phyloP scores from a whole-genome alignment of 2,329 filamentous ascomycete genomes.

The Aspergillus unguis region DNA sequence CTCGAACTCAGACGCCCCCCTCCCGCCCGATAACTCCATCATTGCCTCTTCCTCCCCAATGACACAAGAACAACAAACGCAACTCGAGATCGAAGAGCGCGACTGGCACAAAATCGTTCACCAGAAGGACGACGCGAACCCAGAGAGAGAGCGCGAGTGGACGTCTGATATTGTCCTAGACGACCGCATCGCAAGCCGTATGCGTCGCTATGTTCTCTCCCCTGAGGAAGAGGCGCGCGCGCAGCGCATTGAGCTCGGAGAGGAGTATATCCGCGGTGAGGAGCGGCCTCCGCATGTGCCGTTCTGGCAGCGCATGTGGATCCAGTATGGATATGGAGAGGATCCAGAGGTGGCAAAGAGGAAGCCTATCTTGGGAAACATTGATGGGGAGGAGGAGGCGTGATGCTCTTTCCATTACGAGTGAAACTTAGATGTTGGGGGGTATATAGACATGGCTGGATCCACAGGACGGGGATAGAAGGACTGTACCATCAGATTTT shows the following conservation, averaged over 20 bases:
- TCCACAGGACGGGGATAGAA: neutral
- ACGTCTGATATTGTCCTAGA: constrained; percentile 72
- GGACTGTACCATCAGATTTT: constrained; percentile 6
- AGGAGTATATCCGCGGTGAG: constrained; percentile 68
- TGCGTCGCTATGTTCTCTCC: constrained; percentile 72
- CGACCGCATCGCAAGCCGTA: constrained; percentile 68
- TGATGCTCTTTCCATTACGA: too few relatives aligned
- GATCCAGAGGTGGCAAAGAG: constrained; percentile 37
- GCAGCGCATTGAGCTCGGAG: constrained; percentile 58
- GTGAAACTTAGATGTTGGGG: constrained; percentile 21
- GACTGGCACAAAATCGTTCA: constrained; percentile 82
- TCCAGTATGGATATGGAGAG: constrained; percentile 41
- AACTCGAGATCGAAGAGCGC: constrained; percentile 68
- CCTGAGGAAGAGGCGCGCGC: constrained; percentile 68
- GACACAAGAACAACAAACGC: constrained; percentile 60
- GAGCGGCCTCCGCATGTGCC: constrained; percentile 35
- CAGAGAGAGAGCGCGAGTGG: constrained; percentile 69
- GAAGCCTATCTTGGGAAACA: constrained; percentile 42
- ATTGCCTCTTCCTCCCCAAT: constrained; percentile 25
- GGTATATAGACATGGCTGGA: constrained; percentile 16
- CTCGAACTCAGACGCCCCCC: constrained; percentile 20
- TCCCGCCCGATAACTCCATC: constrained; percentile 13
- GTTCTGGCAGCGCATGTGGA: constrained; percentile 40
- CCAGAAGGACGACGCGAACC: constrained; percentile 50
- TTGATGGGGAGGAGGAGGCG: constrained; percentile 28